These are phyloP conservation scores for Microglena sp. DNA, from an alignment of 139 green algal species.

Conservation along the genomic window DNA sequence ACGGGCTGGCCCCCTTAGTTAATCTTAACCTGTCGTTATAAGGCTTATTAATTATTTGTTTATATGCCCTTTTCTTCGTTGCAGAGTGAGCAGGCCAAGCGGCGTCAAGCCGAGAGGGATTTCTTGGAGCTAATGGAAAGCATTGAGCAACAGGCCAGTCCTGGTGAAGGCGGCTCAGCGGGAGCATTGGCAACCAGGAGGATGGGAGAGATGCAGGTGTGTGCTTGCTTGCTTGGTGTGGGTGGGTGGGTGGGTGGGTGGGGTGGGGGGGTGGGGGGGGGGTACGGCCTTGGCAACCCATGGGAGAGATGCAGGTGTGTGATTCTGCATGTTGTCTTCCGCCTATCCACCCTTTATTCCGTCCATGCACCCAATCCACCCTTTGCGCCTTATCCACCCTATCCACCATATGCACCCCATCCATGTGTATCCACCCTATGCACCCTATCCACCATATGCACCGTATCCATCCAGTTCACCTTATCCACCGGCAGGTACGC, in stretches of 20 bases:
- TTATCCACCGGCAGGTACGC: constrained; percentile 12
- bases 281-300: not conserved
- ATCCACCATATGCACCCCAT: not conserved
- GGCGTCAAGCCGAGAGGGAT: constrained; percentile 32
- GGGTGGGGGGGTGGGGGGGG: too few species aligned
- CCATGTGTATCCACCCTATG: not conserved
- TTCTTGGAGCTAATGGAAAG: constrained; percentile 37
- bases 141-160: constrained; percentile 16
- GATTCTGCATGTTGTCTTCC: not conserved
- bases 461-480: not conserved
- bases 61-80: too few species aligned
- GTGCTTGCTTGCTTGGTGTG: not conserved
- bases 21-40: too few species aligned
- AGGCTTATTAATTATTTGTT: too few species aligned
- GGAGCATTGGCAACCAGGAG: constrained; percentile 4
- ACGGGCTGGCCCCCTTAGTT: too few species aligned
- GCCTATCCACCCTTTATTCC: not conserved
- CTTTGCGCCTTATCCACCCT: not conserved
- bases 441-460: not conserved
- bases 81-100: constrained; percentile 25
- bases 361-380: not conserved
- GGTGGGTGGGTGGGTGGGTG: not conserved
- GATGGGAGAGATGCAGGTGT: constrained; percentile 22
- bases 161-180: not conserved
- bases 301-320: not conserved